Evolutionary conservation across 768 basidiomycete species (phyloP).

Genomic region (Crepidotus variabilis): DNA sequence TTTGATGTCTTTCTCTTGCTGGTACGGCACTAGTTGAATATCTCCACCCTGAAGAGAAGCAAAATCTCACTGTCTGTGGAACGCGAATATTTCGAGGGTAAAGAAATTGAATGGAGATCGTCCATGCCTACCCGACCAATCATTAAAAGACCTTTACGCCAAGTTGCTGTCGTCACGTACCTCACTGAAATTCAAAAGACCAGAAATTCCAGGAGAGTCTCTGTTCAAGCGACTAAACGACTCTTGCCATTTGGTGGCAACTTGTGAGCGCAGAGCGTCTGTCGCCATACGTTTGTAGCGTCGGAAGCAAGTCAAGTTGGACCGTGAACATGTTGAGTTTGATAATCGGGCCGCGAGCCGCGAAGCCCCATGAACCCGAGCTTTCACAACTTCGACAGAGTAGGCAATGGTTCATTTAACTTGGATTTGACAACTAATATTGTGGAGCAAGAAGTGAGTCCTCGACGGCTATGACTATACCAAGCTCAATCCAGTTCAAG

Average conservation of each 20-base stretch:
- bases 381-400: no score
- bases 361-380: no score
- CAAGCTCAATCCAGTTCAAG: no score
- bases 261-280: slow-evolving; percentile 59
- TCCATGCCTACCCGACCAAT: slow-evolving; percentile 50
- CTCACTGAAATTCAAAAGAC: slow-evolving; percentile 61
- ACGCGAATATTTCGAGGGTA: slow-evolving; percentile 49
- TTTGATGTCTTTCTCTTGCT: slow-evolving; percentile 37
- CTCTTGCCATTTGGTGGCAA: slow-evolving; percentile 69
- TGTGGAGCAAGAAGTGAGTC: no score
- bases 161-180: slow-evolving; percentile 25
- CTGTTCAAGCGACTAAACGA: slow-evolving; percentile 63
- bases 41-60: not conserved
- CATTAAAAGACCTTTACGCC: not conserved
- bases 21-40: not conserved
- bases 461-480: no score
- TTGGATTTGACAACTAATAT: no score
- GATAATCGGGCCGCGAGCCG: no score
- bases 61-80: not conserved
- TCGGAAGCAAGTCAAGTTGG: not conserved
- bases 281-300: slow-evolving; percentile 42
- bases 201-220: slow-evolving; percentile 55
- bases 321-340: no score
- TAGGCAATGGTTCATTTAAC: no score
- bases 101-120: slow-evolving; percentile 47